Evolutionary conservation across 306 rosid genomes (phyloP).

Genomic region (Quercus dentata): DNA sequence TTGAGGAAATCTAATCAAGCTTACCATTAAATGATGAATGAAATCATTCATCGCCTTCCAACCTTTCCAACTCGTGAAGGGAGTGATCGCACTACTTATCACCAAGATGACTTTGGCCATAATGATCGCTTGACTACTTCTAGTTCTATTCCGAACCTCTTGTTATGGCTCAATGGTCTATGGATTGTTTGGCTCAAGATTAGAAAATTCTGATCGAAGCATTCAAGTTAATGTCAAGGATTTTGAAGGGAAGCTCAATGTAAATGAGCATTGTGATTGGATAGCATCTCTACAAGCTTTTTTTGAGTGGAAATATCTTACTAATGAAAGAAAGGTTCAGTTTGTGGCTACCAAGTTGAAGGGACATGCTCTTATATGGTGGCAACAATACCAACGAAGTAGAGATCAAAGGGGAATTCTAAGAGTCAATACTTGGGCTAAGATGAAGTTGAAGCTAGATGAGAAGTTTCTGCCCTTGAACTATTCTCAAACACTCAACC

Average conservation of each 20-base stretch:
- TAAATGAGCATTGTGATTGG: not conserved
- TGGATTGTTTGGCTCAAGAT: not conserved
- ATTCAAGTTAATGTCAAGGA: not conserved
- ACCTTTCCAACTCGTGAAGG: not conserved
- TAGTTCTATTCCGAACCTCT: not conserved
- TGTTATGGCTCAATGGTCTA: not conserved
- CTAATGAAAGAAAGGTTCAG: not conserved
- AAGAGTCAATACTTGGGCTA: not conserved
- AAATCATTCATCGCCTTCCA: not conserved
- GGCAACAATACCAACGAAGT: not conserved
- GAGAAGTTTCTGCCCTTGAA: not conserved
- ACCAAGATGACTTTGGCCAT: not conserved
- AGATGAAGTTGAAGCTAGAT: not conserved
- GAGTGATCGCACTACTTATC: not conserved
- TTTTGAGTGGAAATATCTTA: not conserved
- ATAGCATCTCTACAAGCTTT: not conserved
- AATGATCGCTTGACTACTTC: not conserved
- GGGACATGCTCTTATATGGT: not conserved
- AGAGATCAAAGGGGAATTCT: not conserved
- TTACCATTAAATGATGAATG: not conserved
- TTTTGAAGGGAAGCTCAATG: not conserved
- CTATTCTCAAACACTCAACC: not conserved
- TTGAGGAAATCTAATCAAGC: not conserved
- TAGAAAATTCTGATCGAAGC: not conserved
- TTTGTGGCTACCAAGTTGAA: not conserved